Evolutionary conservation across 2,329 filamentous ascomycete species (phyloP).

Genomic region (Pezicula rhizophila): DNA sequence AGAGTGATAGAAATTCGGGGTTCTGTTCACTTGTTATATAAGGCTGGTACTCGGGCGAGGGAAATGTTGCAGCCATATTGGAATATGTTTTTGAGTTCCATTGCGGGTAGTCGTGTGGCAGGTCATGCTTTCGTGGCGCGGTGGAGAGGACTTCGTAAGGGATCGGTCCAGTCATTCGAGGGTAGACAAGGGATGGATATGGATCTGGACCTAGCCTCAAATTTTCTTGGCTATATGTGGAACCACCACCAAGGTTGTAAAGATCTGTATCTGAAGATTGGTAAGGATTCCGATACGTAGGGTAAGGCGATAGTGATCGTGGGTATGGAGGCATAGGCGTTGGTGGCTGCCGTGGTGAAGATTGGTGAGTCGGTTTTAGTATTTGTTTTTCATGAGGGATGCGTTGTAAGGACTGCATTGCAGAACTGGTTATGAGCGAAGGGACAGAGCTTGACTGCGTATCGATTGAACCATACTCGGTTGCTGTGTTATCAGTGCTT

Average conservation of each 20-base stretch:
- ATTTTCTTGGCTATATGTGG: constrained; percentile 11
- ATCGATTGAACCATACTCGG: background rate
- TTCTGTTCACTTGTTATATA: constrained; percentile 2
- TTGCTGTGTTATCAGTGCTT: constrained; percentile 6
- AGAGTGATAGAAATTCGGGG: constrained; percentile 13
- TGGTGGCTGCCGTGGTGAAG: constrained; percentile 1
- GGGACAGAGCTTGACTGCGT: background rate
- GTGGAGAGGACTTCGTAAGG: constrained; percentile 13
- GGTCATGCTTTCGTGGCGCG: constrained; percentile 4
- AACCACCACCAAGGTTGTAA: constrained; percentile 1
- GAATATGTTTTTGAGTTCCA: constrained; percentile 15
- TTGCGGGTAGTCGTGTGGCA: constrained; percentile 10
- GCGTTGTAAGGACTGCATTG: constrained; percentile 16
- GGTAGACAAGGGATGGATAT: constrained; percentile 14
- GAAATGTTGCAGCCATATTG: constrained; percentile 6
- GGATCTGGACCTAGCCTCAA: constrained; percentile 3
- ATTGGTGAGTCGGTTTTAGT: background rate
- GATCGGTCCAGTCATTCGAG: constrained; percentile 15
- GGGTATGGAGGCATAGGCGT: constrained; percentile 13
- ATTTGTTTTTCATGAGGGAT: constrained; percentile 7
- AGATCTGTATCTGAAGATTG: constrained; percentile 4
- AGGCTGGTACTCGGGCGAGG: background rate
- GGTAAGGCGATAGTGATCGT: constrained; percentile 1
- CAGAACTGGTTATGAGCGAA: constrained; percentile 6
- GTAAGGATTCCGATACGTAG: constrained; percentile 7